Conservation (phyloP, 352 stramenopile species). For the Phytophthora capsici region DNA sequence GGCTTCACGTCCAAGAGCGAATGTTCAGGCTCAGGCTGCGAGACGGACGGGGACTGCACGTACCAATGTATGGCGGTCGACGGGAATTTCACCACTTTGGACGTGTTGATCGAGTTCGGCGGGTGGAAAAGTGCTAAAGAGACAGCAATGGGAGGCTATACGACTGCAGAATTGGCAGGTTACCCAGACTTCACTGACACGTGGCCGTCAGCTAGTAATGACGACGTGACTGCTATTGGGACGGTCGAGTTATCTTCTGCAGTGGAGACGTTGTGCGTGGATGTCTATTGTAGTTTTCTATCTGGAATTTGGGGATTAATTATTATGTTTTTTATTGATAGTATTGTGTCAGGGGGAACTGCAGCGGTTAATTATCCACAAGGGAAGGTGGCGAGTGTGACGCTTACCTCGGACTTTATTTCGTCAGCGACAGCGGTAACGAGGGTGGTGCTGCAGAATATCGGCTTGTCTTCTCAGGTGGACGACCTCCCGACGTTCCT, state of each 20-base stretch:
- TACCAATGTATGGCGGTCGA: conserved; percentile 35
- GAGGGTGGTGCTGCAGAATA: conserved; percentile 41
- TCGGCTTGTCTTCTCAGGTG: conserved; percentile 24
- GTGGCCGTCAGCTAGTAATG: conserved; percentile 36
- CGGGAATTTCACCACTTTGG: conserved; percentile 24
- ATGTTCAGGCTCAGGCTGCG: conserved; percentile 38
- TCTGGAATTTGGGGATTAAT: background rate
- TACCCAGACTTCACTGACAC: conserved; percentile 35
- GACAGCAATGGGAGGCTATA: conserved; percentile 22
- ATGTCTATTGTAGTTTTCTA: background rate
- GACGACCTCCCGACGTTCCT: conserved; percentile 28
- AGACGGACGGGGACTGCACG: conserved; percentile 39
- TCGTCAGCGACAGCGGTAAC: conserved; percentile 25
- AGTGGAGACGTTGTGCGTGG: conserved; percentile 32
- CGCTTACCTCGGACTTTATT: conserved; percentile 27
- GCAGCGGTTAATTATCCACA: conserved; percentile 30
- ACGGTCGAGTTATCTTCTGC: conserved; percentile 24
- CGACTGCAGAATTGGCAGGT: background rate
- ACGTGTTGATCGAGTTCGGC: conserved; percentile 37
- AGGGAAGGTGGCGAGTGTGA: conserved; percentile 38
- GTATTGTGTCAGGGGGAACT: conserved; percentile 34
- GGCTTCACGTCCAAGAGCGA: conserved; percentile 25
- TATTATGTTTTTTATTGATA: conserved; percentile 1
- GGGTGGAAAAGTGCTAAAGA: conserved; percentile 37
- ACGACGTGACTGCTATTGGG: conserved; percentile 25